Evolutionary conservation across 495 filamentous ascomycete genomes (phyloP), one percentile per base, ranked within the genome.

Genomic region (Lindgomyces ingoldianus): DNA sequence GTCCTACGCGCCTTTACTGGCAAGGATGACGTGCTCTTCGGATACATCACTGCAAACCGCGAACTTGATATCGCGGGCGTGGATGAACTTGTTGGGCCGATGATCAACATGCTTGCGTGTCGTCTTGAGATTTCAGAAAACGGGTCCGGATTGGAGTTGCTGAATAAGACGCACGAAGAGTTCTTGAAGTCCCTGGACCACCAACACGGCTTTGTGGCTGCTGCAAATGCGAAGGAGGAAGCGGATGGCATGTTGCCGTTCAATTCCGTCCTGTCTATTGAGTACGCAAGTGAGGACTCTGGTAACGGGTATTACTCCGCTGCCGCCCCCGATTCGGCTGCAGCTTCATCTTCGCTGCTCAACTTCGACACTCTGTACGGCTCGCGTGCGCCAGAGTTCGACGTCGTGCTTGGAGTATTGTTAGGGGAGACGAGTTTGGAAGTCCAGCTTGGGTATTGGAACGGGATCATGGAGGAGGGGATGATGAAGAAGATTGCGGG

Each of bases 401-500:
- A 63, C 48, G 60, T 63, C 42, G 60, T 63, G 25, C 60, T 63
- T n/a, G 60, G 60, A 22, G 60, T 56, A 19, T 63, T 63, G 51
- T 18, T 63, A 19, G 60, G 60, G 2, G 60, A 63, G 51, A 63
- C 6, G 51, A 56, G 60, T 39, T 25, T 63, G 18, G 60, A 63
- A 29, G 14, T 63, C 24, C 60, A 63, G 50, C 27, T 63, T 10
- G 60, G 60, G 24, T 63, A 63, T 24, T 63, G 72, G 9, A 70
- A 69, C 57, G 77, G 79, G 1, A 77, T 81, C 60, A 73, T 81
- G 3, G 74, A 80, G 64, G 65, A 74, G 60, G 71, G 72, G n/a
- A 81, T 82, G 75, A 70, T 78, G 27, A 77, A 78, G 19, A 79
- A 81, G 61, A 72, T 82, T 51, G 79, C 79, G 53, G 73, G 77